These are phyloP conservation scores for Hyaloscypha hepaticicola DNA, from an alignment of 495 filamentous ascomycete genomes.

Conservation along the genomic window DNA sequence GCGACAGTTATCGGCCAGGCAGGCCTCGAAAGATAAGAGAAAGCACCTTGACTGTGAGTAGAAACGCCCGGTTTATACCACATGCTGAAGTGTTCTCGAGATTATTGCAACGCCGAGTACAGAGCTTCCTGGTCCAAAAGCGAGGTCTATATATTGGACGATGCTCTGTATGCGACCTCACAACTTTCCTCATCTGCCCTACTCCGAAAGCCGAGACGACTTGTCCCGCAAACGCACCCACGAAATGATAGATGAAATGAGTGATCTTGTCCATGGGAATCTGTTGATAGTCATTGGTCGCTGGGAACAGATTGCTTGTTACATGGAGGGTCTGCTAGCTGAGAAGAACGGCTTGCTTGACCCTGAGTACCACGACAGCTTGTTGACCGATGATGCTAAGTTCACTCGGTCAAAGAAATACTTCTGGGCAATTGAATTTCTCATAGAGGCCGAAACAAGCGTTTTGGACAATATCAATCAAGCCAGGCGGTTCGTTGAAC, in stretches of 20 bases:
- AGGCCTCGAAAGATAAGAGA: conserved; percentile 8
- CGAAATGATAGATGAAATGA: conserved; percentile 8
- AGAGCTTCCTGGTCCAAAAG: neutral
- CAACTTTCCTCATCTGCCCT: conserved; percentile 7
- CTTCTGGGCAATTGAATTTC: conserved; percentile 37
- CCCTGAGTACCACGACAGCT: conserved; percentile 34
- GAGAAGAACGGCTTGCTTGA: conserved; percentile 32
- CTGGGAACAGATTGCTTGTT: conserved; percentile 32
- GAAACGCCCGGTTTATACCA: neutral
- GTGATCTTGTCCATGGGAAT: neutral
- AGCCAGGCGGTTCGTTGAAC: neutral
- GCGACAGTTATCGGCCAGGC: neutral
- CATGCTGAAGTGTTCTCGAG: neutral
- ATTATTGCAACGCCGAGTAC: neutral
- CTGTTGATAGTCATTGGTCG: conserved; percentile 23
- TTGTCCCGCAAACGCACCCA: neutral
- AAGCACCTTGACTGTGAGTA: conserved; percentile 9
- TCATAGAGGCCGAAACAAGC: conserved; percentile 30
- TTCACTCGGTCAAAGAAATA: conserved; percentile 35
- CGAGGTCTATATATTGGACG: neutral
- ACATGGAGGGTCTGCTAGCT: conserved; percentile 34
- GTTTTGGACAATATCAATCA: conserved; percentile 35
- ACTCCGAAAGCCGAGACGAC: neutral
- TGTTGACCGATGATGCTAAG: conserved; percentile 34
- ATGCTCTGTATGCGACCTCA: neutral